phyloP scores from a whole-genome alignment of 805 yeast species.

The Kuraishia hungarica region DNA sequence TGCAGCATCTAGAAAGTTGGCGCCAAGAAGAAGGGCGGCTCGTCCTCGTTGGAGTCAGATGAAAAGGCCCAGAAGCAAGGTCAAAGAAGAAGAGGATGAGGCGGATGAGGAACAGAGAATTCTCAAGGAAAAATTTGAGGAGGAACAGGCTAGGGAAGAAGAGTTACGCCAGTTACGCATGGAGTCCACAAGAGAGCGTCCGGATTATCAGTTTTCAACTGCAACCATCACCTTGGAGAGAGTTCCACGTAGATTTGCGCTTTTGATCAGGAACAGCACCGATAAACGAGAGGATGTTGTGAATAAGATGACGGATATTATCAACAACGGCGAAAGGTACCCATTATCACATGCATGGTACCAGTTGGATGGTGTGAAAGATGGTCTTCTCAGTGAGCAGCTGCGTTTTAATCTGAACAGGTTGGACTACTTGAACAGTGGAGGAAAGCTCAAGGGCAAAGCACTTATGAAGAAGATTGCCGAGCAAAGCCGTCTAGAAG shows the following conservation, averaged over 20 bases:
- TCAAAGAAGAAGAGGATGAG: constrained; percentile 13
- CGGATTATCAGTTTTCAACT: constrained; percentile 44
- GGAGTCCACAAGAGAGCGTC: constrained; percentile 30
- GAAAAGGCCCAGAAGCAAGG: constrained; percentile 17
- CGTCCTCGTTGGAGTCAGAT: constrained; percentile 16
- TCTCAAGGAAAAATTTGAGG: not conserved
- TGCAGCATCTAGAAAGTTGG: constrained; percentile 1
- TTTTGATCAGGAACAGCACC: constrained; percentile 61
- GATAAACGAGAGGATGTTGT: constrained; percentile 47
- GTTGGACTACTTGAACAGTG: constrained; percentile 24
- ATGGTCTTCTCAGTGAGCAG: constrained; percentile 56
- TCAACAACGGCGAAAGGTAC: constrained; percentile 51
- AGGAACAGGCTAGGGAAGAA: constrained; percentile 10
- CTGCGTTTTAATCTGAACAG: constrained; percentile 46
- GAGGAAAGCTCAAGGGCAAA: constrained; percentile 24
- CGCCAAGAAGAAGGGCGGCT: constrained; percentile 11
- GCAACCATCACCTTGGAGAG: constrained; percentile 56
- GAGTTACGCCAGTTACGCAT: constrained; percentile 14
- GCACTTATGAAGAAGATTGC: constrained; percentile 22
- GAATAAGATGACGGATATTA: constrained; percentile 49
- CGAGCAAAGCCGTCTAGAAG: constrained; percentile 16
- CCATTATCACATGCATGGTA: constrained; percentile 71
- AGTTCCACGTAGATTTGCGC: constrained; percentile 59
- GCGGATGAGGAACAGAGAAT: constrained; percentile 9
- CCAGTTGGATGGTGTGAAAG: constrained; percentile 69